These are phyloP conservation scores for Eutypa lata DNA, from an alignment of 2,329 filamentous ascomycete species.

Conservation along the genomic window DNA sequence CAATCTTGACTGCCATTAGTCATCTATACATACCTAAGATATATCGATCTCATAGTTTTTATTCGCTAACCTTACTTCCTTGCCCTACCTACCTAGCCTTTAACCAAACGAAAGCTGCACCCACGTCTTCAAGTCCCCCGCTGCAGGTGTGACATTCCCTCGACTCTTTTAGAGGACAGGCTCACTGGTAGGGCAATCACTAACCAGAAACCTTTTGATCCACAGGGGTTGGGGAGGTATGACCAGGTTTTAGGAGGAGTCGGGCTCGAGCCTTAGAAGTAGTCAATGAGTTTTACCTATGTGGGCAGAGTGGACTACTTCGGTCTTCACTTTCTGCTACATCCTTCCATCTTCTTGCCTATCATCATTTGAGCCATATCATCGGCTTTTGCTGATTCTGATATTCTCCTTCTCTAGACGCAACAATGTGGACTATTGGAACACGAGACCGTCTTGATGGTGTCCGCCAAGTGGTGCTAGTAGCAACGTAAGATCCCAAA, in stretches of 20 bases:
- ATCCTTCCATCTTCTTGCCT: too few species aligned
- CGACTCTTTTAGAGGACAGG: too few species aligned
- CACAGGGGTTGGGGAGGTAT: not conserved
- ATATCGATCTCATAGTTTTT: too few species aligned
- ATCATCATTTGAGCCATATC: not conserved
- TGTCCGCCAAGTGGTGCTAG: slow-evolving; percentile 29
- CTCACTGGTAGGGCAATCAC: not conserved
- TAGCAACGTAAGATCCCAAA: slow-evolving; percentile 31
- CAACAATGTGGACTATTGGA: not conserved
- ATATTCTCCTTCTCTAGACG: not conserved
- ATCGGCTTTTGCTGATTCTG: not conserved
- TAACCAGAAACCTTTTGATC: too few species aligned
- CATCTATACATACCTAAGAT: too few species aligned
- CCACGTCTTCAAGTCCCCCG: not conserved
- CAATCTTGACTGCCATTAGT: too few species aligned
- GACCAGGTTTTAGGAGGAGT: not conserved
- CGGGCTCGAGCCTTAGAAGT: not conserved
- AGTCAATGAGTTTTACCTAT: too few species aligned
- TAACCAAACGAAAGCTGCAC: not conserved
- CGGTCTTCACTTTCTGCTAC: too few species aligned
- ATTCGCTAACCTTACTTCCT: not conserved
- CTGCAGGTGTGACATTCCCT: not conserved
- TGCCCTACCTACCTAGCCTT: not conserved
- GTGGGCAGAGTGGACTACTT: too few species aligned
- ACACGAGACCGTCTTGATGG: slow-evolving; percentile 9